Conservation (phyloP, 2,329 filamentous ascomycete genomes). For the Nothophoma quercina region DNA sequence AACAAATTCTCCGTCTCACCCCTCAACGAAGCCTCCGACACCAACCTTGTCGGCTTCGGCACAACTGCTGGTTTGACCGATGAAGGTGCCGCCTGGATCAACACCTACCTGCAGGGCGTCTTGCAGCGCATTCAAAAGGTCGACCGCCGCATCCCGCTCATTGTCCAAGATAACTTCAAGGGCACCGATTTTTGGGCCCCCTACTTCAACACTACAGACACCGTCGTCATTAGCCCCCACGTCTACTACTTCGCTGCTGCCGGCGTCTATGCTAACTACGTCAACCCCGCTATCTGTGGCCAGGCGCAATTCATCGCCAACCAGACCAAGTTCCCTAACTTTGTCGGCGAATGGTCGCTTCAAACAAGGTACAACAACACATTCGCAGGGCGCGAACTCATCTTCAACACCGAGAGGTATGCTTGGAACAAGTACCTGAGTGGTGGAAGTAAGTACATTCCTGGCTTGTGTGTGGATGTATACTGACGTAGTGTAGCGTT, state of each 20-base stretch:
- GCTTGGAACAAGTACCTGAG: constrained; percentile 3
- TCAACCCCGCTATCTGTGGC: constrained; percentile 1
- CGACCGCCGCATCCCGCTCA: constrained; percentile 11
- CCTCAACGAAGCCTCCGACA: constrained; percentile 50
- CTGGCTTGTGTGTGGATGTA: too few species aligned
- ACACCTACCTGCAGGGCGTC: constrained; percentile 35
- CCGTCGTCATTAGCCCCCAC: constrained; percentile 24
- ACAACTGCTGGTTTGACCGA: constrained; percentile 37
- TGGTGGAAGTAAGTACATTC: neutral
- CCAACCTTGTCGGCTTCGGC: constrained; percentile 38
- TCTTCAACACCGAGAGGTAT: constrained; percentile 20
- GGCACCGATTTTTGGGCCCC: constrained; percentile 23
- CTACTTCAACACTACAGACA: neutral
- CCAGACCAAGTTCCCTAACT: constrained; percentile 13
- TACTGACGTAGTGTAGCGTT: constrained; percentile 16
- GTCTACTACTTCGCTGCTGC: constrained; percentile 23
- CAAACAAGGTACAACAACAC: constrained; percentile 25
- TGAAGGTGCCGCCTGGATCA: constrained; percentile 37
- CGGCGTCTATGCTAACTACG: constrained; percentile 10
- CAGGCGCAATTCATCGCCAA: constrained; percentile 2
- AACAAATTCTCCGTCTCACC: constrained; percentile 44
- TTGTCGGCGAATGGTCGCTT: constrained; percentile 6
- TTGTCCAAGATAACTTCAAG: constrained; percentile 19
- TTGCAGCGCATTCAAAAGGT: neutral
- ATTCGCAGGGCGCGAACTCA: constrained; percentile 21